These are phyloP conservation scores for Colletotrichum caudatum DNA, from an alignment of 2,329 filamentous ascomycete species.

Conservation along the genomic window DNA sequence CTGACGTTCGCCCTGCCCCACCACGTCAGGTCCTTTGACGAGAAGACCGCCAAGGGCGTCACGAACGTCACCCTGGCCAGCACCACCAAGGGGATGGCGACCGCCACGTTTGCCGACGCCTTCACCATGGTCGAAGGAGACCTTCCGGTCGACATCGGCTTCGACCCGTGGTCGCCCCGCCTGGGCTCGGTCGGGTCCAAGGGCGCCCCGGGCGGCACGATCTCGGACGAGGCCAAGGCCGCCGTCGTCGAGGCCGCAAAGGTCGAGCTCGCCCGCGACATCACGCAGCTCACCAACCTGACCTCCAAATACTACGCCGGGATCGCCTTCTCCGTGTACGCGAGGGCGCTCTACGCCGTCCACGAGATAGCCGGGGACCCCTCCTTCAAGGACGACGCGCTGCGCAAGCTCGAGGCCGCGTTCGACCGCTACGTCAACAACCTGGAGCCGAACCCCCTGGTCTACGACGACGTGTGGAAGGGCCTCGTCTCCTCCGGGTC, in stretches of 20 bases:
- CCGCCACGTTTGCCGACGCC: conserved; percentile 72
- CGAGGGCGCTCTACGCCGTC: conserved; percentile 69
- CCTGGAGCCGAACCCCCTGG: conserved; percentile 67
- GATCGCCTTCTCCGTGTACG: conserved; percentile 78
- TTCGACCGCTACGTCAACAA: conserved; percentile 72
- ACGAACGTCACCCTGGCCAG: conserved; percentile 73
- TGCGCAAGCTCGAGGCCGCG: conserved; percentile 67
- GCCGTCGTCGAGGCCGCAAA: conserved; percentile 68
- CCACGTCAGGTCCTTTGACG: conserved; percentile 77
- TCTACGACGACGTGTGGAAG: conserved; percentile 73
- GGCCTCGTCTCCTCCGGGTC: conserved; percentile 77
- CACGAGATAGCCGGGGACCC: conserved; percentile 68
- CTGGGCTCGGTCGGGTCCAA: conserved; percentile 70
- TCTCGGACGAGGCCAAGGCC: conserved; percentile 62
- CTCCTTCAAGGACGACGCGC: conserved; percentile 62
- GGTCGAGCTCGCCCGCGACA: conserved; percentile 75
- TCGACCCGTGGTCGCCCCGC: conserved; percentile 51
- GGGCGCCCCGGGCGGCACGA: conserved; percentile 50
- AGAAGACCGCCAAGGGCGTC: conserved; percentile 57
- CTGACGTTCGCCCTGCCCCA: conserved; percentile 86
- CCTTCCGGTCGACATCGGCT: conserved; percentile 76
- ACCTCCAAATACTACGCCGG: conserved; percentile 88
- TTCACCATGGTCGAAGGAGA: conserved; percentile 78
- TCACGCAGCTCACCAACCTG: conserved; percentile 72
- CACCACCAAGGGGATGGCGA: conserved; percentile 82